These are phyloP conservation scores for Pseudonitzschia multistriata DNA, from an alignment of 108 stramenopile species.

Conservation along the genomic window DNA sequence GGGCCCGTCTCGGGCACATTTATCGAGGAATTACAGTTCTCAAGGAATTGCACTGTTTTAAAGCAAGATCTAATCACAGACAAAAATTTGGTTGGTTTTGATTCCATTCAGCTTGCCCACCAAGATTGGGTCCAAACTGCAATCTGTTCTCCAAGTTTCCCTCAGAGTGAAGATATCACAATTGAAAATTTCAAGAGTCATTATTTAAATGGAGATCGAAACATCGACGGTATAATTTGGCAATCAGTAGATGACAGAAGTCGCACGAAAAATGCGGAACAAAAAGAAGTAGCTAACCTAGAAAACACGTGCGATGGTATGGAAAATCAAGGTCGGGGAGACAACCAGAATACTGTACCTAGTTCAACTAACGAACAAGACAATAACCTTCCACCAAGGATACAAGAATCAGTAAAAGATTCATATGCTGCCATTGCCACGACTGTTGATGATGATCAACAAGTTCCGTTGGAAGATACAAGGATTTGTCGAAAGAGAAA, in stretches of 20 bases:
- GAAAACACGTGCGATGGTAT: neutral
- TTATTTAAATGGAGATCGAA: slow-evolving; percentile 44
- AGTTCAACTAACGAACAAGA: neutral
- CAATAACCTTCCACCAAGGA: neutral
- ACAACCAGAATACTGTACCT: neutral
- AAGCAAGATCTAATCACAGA: slow-evolving; percentile 54
- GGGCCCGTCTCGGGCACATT: neutral
- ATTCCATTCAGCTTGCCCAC: slow-evolving; percentile 53
- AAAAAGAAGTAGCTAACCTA: neutral
- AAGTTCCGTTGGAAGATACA: neutral
- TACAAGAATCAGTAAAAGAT: slow-evolving; percentile 4
- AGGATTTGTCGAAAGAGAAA: slow-evolving; percentile 1
- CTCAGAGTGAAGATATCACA: slow-evolving; percentile 7
- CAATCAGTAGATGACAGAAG: slow-evolving; percentile 6
- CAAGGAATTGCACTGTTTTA: slow-evolving; percentile 28
- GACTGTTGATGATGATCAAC: slow-evolving; percentile 8
- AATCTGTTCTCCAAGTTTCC: slow-evolving; percentile 11
- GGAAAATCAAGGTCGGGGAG: slow-evolving; percentile 1
- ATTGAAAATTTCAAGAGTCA: slow-evolving; percentile 37
- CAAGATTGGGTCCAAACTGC: slow-evolving; percentile 50
- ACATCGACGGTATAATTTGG: slow-evolving; percentile 60
- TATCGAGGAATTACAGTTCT: neutral
- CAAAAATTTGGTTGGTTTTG: slow-evolving; percentile 47
- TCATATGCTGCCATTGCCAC: neutral
- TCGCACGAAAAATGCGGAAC: neutral